Base-by-base conservation (phyloP, 2,329 filamentous ascomycete species). In the Aspergillus unguis region DNA sequence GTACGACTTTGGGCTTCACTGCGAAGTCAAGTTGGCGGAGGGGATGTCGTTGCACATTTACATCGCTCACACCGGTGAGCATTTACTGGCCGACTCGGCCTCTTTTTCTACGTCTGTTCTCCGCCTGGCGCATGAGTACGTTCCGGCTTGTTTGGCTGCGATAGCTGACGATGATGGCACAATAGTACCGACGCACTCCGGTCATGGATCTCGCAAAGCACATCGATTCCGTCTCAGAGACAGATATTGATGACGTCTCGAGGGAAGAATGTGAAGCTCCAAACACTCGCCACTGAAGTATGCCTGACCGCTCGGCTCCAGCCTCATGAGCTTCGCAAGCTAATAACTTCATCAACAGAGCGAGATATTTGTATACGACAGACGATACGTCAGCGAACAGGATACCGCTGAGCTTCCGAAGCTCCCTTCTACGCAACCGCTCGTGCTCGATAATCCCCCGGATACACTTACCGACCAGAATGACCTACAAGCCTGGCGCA, bases 311-410 rank as follows among this genome's bases (percentile, higher is more conserved):
- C 27, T 28, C 27, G 11, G 36, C 17, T 17, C 17, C n/a, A 27
- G 25, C 17, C 35, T 23, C 23, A 8, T 27, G 28, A 33, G 42
- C 11, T 35, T 23, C 35, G 9, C 27, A 49, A 37, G 33, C 50
- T 55, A 36, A 53, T 43, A 36, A 33, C 28, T 5, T 23, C 23
- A 23, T 37, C 27, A 32, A 49, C 61, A 95, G 87, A 88, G 84
- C 60, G 91, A 97, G 69, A 85, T 99, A 52, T 97, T 88, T 69
- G 84, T 97, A 48, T 99, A 95, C 73, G 91, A 96, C 71, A 87
- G 91, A 57, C 85, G 86, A 61, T 84, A 87, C 63, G 84, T 87
- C 46, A 71, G 67, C 54, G 69, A 75, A 41, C 60, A 67, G 17
- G 62, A 63, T 52, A 75, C 68, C 66, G 76, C 64, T 54, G 80